Base-by-base conservation (phyloP, 2,329 filamentous ascomycete genomes). In the Gnomoniopsis smithogilvyi region DNA sequence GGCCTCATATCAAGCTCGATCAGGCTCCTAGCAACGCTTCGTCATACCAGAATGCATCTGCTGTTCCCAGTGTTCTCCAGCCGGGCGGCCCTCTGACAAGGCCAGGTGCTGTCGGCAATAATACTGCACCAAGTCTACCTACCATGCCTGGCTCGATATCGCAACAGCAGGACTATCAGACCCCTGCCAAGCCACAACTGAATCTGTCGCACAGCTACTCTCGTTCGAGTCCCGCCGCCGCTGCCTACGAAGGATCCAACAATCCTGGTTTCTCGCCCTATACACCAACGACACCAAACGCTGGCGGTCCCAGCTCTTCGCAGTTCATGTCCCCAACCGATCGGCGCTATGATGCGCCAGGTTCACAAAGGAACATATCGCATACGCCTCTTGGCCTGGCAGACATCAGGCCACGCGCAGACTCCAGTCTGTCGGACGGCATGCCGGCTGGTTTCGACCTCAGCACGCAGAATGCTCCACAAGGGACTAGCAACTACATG, bases 311-410 rank as follows among this genome's bases (percentile, higher is more conserved):
- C 38, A 47, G 45, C 69, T 70, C 81, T 72, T 79, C 79, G 66
- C 90, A 91, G 70, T 91, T 89, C 75, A 81, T 84, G 70, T 84
- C 84, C 51, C 80, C 82, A 6, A 76, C 75, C 59, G 80, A 82
- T 43, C 66, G 75, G 59, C 86, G 84, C 66, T 87, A 86, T 71
- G 76, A 73, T 64, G 76, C 79, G 46, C 78, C 83, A 10, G 81
- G 78, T 51, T 85, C 74, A 71, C 88, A 76, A 81, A 84, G 84
- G 63, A 82, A 79, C 61, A 75, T 87, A 55, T 90, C 91, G 65
- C 94, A 95, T 71, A 96, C 93, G 10, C 94, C 94, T 2, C 82
- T 98, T 34, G 95, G 92, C 17, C 83, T 98, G 47, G 91, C 92
- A 62, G 94, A 98, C 73, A 97, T 98, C 71, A 84, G 94, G 60